Evolutionary conservation across 352 stramenopile genomes (phyloP).

Genomic region (Globisporangium nagaii): DNA sequence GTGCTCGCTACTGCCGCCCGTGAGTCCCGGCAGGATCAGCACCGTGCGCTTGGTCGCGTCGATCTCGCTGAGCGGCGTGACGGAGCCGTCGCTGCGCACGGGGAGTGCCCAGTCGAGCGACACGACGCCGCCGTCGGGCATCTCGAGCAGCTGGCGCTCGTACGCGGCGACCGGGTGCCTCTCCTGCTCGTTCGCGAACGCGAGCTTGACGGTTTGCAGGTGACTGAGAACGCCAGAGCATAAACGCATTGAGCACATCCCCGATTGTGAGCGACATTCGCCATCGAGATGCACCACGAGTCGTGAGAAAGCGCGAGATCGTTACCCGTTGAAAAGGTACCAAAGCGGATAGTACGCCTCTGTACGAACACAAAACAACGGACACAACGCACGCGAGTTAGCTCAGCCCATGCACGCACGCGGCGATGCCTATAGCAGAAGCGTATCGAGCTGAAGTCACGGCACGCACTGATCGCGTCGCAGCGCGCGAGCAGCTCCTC

Average conservation of each 20-base stretch:
- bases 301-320: no score
- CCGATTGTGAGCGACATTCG: no score
- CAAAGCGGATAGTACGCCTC: slow-evolving; percentile 50
- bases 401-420: no score
- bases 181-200: slow-evolving; percentile 25
- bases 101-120: slow-evolving; percentile 62
- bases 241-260: neutral
- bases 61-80: slow-evolving; percentile 19
- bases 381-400: neutral
- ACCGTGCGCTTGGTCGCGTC: slow-evolving; percentile 28
- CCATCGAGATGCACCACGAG: no score
- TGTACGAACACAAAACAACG: slow-evolving; percentile 5
- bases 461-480: slow-evolving; percentile 37
- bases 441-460: no score
- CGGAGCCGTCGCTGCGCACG: slow-evolving; percentile 9
- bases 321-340: slow-evolving; percentile 51
- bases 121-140: slow-evolving; percentile 62
- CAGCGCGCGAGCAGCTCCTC: slow-evolving; percentile 34
- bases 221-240: slow-evolving; percentile 16
- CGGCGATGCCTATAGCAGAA: no score
- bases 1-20: slow-evolving; percentile 52
- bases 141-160: slow-evolving; percentile 49
- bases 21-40: slow-evolving; percentile 54
- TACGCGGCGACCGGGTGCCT: slow-evolving; percentile 31
- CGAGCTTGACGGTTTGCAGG: slow-evolving; percentile 51